Evolutionary conservation across 2,329 filamentous ascomycete species (phyloP).

Genomic region (Alternaria rosae): DNA sequence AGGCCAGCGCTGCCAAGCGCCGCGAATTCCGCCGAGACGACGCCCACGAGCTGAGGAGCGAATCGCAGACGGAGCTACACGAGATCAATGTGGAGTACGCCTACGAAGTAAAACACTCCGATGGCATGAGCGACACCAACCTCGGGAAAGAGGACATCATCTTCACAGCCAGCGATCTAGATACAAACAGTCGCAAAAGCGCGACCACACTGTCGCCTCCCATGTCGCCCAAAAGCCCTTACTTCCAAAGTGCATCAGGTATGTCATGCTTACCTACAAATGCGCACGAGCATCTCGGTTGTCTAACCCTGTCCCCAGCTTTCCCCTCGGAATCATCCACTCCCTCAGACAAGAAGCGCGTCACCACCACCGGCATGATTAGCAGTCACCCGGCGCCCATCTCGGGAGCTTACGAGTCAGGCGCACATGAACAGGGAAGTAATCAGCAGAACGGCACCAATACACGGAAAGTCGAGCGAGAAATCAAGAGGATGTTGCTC

Average conservation of each 20-base stretch:
- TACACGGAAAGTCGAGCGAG: conserved; percentile 19
- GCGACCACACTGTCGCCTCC: neutral
- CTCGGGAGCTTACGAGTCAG: neutral
- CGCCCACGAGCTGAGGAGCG: neutral
- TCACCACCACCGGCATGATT: neutral
- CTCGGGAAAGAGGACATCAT: neutral
- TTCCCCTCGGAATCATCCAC: neutral
- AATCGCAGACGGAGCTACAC: conserved; percentile 7
- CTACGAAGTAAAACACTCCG: conserved; percentile 6
- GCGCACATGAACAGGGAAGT: neutral
- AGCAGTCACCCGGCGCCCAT: neutral
- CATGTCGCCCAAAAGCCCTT: neutral
- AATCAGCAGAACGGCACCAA: neutral
- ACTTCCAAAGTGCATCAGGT: neutral
- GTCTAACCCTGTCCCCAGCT: no score
- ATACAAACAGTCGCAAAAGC: neutral
- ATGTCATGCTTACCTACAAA: neutral
- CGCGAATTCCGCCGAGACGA: neutral
- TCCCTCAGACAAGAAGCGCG: neutral
- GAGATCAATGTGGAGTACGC: conserved; percentile 11
- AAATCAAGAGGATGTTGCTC: conserved; percentile 39
- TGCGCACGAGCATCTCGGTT: neutral
- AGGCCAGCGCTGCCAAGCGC: neutral
- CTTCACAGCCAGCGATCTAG: neutral
- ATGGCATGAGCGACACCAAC: conserved; percentile 11